Evolutionary conservation across 768 basidiomycete genomes (phyloP).

Genomic region (Termitomyces sp.): DNA sequence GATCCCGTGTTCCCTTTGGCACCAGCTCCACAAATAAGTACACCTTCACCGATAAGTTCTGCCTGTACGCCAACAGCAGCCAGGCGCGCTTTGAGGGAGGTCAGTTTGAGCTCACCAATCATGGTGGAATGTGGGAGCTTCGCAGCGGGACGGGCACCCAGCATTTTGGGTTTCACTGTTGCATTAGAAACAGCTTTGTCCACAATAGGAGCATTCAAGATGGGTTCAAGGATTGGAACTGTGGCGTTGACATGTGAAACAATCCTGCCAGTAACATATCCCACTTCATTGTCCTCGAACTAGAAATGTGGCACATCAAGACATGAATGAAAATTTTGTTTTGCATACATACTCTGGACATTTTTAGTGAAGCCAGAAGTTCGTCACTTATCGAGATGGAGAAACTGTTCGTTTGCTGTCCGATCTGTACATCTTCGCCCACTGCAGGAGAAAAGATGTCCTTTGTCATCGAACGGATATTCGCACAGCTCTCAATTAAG

Average conservation of each 20-base stretch:
- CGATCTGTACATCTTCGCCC: slow-evolving; percentile 83
- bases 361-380: slow-evolving; percentile 68
- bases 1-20: slow-evolving; percentile 35
- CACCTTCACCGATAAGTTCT: slow-evolving; percentile 96
- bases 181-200: slow-evolving; percentile 17
- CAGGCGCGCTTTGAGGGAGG: slow-evolving; percentile 78
- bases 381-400: slow-evolving; percentile 92
- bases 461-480: slow-evolving; percentile 86
- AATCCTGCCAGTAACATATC: slow-evolving; percentile 86
- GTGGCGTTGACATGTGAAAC: slow-evolving; percentile 80
- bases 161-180: slow-evolving; percentile 31
- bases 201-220: slow-evolving; percentile 24
- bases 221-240: slow-evolving; percentile 82
- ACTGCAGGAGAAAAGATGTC: slow-evolving; percentile 79
- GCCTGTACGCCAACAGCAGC: slow-evolving; percentile 74
- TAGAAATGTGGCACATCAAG: slow-evolving; percentile 22
- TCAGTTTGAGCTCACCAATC: slow-evolving; percentile 96
- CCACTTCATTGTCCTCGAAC: slow-evolving; percentile 98
- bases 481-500: slow-evolving; percentile 75
- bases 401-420: slow-evolving; percentile 93
- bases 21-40: slow-evolving; percentile 77
- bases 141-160: slow-evolving; percentile 62
- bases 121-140: slow-evolving; percentile 85
- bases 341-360: slow-evolving; percentile 69
- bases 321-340: not conserved